A percentile compares a stretch with the other conserved stretches of the same genome.
These are phyloP conservation scores for Solanum gracilifrons DNA, from an alignment of 257 asterid species.

Conservation along the genomic window DNA sequence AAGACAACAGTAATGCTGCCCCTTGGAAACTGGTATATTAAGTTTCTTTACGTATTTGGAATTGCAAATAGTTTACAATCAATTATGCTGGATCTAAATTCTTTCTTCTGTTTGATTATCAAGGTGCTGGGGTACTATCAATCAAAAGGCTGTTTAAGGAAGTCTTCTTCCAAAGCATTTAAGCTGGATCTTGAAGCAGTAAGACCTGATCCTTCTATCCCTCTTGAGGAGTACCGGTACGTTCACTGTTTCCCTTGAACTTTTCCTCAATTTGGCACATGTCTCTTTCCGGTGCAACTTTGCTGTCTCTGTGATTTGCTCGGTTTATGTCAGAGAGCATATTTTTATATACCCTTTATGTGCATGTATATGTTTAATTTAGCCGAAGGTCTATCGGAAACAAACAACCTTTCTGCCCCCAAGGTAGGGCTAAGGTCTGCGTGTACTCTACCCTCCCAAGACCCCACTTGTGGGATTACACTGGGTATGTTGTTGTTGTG, in stretches of 20 bases:
- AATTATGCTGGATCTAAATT: not conserved
- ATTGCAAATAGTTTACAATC: not conserved
- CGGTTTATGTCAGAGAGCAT: not conserved
- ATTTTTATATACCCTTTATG: not conserved
- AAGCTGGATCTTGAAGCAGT: slow-evolving; percentile 76
- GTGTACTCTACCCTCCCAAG: not conserved
- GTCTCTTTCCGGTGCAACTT: slow-evolving; percentile 2
- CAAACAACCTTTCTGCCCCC: not conserved
- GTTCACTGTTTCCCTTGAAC: not conserved
- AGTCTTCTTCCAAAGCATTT: slow-evolving; percentile 62
- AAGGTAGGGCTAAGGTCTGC: not conserved
- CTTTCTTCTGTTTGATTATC: not conserved
- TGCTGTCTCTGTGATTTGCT: not conserved
- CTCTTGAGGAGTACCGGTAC: slow-evolving; percentile 85
- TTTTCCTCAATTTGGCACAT: not conserved
- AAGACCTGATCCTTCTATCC: slow-evolving; percentile 80
- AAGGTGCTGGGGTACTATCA: slow-evolving; percentile 78
- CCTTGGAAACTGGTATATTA: slow-evolving; percentile 90
- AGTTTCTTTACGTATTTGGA: not conserved
- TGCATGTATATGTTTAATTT: not conserved
- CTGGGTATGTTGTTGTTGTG: not conserved
- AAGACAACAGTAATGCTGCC: slow-evolving; percentile 67
- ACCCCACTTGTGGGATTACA: not conserved
- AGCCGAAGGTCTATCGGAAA: not conserved
- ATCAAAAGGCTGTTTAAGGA: slow-evolving; percentile 67